Base-by-base conservation (phyloP, 176 grass and related monocot species). In the Leersia perrieri region DNA sequence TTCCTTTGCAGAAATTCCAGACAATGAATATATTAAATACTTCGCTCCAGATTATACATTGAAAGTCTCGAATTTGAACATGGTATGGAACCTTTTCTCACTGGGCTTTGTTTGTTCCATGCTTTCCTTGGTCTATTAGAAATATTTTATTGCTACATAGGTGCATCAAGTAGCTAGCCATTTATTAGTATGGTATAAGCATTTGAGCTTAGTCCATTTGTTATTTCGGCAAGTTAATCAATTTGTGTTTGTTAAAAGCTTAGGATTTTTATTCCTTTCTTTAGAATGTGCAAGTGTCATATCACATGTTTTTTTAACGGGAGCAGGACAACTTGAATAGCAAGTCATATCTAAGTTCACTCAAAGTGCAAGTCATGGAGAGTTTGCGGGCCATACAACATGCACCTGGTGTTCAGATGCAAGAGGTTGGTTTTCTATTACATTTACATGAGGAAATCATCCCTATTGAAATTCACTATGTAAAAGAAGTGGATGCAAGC, bases 401-500 rank as follows among this genome's bases (percentile, higher is more conserved):
- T 81, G 95, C 95, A 76, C 92, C 95, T 72, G 78, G 95, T 8
- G 92, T 98, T 89, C 95, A 98, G 88, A 98, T 98, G 95, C 95
- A 98, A 63, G 95, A 98, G 92, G 95, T 85, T 73, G 82, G 73
- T 44, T 60, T 69, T 18, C 49, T 53, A 47, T 74, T 23, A 12
- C 41, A 63, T 9, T 73, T 75, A 8, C 70, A 70, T 67, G 72
- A 18, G 40, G 39, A 22, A 75, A 63, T 9, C 22, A n/a, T 63
- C 30, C 65, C 29, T 63, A 22, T 9, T 27, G 14, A 35, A 71
- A 69, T 11, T 33, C 33, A 15, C 44, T n/a, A 15, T 63, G 9
- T 74, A 53, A 55, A 53, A 31, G 9, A 83, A 25, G 11, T 9
- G 64, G 25, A 33, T 77, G 42, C 13, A 28, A 66, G 69, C 26